phyloP scores from a whole-genome alignment of 208 protist species.

The Acanthamoeba quina region DNA sequence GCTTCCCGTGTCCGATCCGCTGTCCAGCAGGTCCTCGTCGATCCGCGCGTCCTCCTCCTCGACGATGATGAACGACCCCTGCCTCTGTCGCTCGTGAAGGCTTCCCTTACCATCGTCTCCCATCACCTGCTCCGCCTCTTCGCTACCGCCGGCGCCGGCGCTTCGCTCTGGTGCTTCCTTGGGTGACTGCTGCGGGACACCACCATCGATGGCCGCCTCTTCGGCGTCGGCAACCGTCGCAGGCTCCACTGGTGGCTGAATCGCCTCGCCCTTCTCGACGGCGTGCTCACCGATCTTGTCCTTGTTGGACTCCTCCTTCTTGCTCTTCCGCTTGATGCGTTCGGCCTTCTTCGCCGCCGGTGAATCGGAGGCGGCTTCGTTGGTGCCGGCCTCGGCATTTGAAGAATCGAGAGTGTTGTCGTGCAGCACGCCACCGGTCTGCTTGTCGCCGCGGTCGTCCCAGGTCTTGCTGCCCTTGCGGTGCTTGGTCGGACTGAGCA shows the following conservation, averaged over 20 bases:
- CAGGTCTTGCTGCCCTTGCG: constrained; percentile 21
- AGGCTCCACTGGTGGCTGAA: not conserved
- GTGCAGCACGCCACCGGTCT: not conserved
- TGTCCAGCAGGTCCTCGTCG: constrained; percentile 38
- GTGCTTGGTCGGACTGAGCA: not conserved
- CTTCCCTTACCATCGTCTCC: not conserved
- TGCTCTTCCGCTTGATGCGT: not conserved
- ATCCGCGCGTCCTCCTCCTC: constrained; percentile 34
- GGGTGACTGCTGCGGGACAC: not conserved
- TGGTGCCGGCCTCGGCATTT: not conserved
- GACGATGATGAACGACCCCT: constrained; percentile 16
- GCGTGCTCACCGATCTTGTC: not conserved
- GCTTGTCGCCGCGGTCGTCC: constrained; percentile 14
- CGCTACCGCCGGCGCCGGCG: not conserved
- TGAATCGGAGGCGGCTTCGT: not conserved
- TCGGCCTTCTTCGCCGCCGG: too few relatives aligned
- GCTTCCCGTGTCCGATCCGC: not conserved
- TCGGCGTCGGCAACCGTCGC: not conserved
- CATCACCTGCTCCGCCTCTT: not conserved
- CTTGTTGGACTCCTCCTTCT: not conserved
- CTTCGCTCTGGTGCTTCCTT: not conserved
- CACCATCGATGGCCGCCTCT: too few relatives aligned
- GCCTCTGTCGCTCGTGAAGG: not conserved
- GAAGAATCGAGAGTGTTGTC: not conserved
- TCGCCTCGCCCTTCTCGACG: not conserved